Percentiles rank a stretch among this genome's conserved stretches.
phyloP scores from a whole-genome alignment of 352 stramenopile genomes.

The Pythium aquatile region DNA sequence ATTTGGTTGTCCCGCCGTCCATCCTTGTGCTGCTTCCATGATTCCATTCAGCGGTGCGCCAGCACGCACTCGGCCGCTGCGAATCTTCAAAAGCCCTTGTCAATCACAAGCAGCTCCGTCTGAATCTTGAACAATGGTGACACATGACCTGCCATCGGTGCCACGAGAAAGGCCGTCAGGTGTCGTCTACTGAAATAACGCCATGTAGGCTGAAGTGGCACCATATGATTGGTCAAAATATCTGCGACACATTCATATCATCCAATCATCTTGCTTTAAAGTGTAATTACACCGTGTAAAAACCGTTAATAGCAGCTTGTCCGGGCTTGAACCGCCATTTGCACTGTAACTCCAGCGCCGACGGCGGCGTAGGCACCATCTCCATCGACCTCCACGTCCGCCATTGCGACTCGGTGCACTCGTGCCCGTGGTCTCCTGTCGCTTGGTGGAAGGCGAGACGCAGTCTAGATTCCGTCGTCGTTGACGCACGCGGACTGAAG shows the following conservation, averaged over 20 bases:
- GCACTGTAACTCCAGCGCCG: not conserved
- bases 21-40: slow-evolving; percentile 3
- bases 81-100: slow-evolving; percentile 17
- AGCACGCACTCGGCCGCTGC: not conserved
- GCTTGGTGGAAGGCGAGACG: not conserved
- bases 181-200: slow-evolving; percentile 11
- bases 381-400: not conserved
- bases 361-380: slow-evolving; percentile 6
- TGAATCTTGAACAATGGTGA: slow-evolving; percentile 22
- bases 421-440: not conserved
- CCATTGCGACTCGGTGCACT: not conserved
- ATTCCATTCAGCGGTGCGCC: not conserved
- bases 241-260: not conserved
- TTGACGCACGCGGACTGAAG: not conserved
- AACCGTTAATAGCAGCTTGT: slow-evolving; percentile 5
- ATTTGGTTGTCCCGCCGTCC: slow-evolving; percentile 3
- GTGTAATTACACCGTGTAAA: slow-evolving; percentile 4
- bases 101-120: slow-evolving; percentile 2
- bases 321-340: slow-evolving; percentile 2
- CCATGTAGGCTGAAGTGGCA: slow-evolving; percentile 12
- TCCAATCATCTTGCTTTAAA: slow-evolving; percentile 3
- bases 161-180: slow-evolving; percentile 9
- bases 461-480: slow-evolving; percentile 9
- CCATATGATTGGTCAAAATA: slow-evolving; percentile 16
- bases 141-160: slow-evolving; percentile 8